phyloP scores from a whole-genome alignment of 225 moss, liverwort and hornwort genomes.

The Antitrichia curtipendula region DNA sequence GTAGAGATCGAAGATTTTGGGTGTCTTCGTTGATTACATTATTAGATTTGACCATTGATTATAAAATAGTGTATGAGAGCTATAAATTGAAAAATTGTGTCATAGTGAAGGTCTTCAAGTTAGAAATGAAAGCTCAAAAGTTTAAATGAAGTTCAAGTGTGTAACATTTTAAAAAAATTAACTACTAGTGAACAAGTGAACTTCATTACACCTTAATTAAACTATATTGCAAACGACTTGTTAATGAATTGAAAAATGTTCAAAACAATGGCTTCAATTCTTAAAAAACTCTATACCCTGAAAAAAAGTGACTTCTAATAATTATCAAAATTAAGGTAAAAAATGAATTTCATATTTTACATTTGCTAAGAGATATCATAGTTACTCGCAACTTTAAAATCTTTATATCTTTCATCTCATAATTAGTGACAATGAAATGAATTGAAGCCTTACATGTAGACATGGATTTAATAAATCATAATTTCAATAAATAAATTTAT shows the following conservation, averaged over 20 bases:
- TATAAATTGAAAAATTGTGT: background rate
- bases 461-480: background rate
- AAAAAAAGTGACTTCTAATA: background rate
- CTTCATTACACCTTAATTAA: too few relatives aligned
- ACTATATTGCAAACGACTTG: background rate
- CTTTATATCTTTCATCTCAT: background rate
- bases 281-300: fast-evolving
- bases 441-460: too few relatives aligned
- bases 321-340: background rate
- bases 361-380: background rate
- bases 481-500: background rate
- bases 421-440: background rate
- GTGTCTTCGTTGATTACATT: background rate
- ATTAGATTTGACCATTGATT: background rate
- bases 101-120: background rate
- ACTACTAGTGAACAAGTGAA: too few relatives aligned
- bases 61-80: background rate
- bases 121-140: background rate
- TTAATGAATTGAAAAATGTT: background rate
- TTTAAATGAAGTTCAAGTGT: background rate
- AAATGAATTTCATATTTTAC: background rate
- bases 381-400: background rate
- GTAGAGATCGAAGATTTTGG: background rate
- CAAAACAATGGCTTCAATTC: background rate
- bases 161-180: background rate